Base-by-base conservation (phyloP, 163 green algal species). In the Scenedesmus sp. region DNA sequence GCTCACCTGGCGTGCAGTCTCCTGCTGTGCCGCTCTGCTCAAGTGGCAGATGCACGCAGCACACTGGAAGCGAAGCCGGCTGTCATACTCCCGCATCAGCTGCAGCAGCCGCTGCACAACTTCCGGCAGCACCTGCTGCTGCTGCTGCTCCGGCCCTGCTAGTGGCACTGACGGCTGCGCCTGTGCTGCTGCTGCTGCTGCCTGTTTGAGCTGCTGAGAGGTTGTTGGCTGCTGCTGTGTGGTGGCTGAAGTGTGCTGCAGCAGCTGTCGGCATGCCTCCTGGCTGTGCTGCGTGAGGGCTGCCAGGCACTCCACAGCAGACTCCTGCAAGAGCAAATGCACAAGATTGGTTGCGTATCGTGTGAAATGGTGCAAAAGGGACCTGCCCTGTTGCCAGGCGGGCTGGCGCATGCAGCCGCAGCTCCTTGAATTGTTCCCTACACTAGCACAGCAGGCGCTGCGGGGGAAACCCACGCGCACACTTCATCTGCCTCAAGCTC, bases 231-330 rank as follows among this genome's bases (percentile, higher is more conserved):
- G 70, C 70, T 76, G 54, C 87, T 77, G 87, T 70, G 15, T 46
- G 81, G 6, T 55, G 60, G 55, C n/a, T 4, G 55, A 9, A 57
- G 46, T 4, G 9, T 15, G 62, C 12, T 67, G 67, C 85, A 66
- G 56, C 82, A 64, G 86, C 88, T 56, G 85, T 79, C 18, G 70
- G 54, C 89, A 89, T 6, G 89, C 89, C 12, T 54, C 16, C 0
- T 64, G 46, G 77, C 90, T 96, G 91, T 90, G 84, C 12, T 64
- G 23, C 60, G 82, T 91, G 8, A 96, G 84, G 2, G 94, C 88
- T 20, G 90, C 91, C 74, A 96, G 82, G 13, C 92, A 92, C 16
- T 93, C 94, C 9, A 94, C 70, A 0, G 91, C 94, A 15, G 91
- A 91, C 82, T 95, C 91, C 86, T 94, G 93, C 54, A 86, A 85